Base-by-base conservation (phyloP, 805 yeast genomes). In the Ogataea ramenticola region DNA sequence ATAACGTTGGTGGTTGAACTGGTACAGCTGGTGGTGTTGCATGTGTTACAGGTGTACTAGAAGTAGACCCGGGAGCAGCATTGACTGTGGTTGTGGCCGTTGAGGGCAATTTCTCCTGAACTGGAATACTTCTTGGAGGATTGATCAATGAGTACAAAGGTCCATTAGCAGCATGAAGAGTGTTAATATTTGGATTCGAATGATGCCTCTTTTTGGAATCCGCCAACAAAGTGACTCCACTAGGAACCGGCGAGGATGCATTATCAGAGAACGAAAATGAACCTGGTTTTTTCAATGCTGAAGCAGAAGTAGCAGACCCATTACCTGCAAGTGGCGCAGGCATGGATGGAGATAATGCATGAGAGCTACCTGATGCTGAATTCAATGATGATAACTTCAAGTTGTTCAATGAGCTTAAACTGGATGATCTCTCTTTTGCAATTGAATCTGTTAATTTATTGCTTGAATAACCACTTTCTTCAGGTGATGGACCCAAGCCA, bases 81-180 rank as follows among this genome's bases (percentile, higher is more conserved):
- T 3, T 34, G 4, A 6, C 12, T 19, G 24, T 7, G 5, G 19
- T 11, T 19, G n/a, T 5, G 19, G 14, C 24, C 10, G 37, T 5
- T 16, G 11, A 6, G 16, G 40, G 4, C 26, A 9, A 10, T 12
- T 39, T 21, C 26, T 40, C 36, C 24, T 47, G 50, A 17, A 49
- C 45, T 8, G 63, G 63, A 10, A 57, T 44, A 21, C 59, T 53
- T 30, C 63, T 46, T 9, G 63, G 63, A 8, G 61, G 63, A 37
- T 57, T 57, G 43, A 39, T 48, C 36, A 58, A 41, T 1, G 59
- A 50, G 37, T 58, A 58, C 15, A 17, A 16, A 19, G 7, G 42
- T 40, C 20, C 46, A 53, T 20, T 52, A 45, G 17, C 39, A 32
- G 7, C 46, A 36, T 3, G 21, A 34, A 8, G 9, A 12, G 22